Evolutionary conservation across 129 eudicot species (phyloP), one percentile per base, ranked within the genome.

Genomic region (Tagetes patula): DNA sequence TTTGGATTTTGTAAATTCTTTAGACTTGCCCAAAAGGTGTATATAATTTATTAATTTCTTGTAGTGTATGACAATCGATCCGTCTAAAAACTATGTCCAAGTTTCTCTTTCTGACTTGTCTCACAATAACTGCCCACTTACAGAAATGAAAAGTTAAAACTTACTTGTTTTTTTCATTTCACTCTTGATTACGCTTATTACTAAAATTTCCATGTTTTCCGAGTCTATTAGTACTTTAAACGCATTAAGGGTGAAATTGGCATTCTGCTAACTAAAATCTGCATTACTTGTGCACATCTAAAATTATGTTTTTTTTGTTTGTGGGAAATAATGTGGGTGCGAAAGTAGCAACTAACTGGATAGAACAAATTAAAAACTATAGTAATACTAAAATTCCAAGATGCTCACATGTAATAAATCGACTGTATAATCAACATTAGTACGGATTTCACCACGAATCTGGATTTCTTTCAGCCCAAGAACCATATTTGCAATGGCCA

Each of bases 401-500:
- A 68, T 69, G 43, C 96, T 85, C 75, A 95, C 99, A 74, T 95
- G 95, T 81, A 95, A 83, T 48, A 95, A 80, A 82, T 95, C 99
- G 49, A 95, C 85, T 59, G 99, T 90, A 77, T 95, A 95, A 87
- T 95, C 99, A 81, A 95, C 99, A 88, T 95, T 95, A 27, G 99
- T 95, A 37, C 95, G 99, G 54, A 90, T 95, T 81, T 95, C 99
- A 36, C 99, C 99, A 20, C 99, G 95, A 36, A 95, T 95, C 66
- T 95, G 99, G 71, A 95, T 85, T 87, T 95, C 99, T 78, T 95
- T 95, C 36, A 95, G 83, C 69, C 99, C 99, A 74, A 95, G 97
- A 78, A 95, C 97, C 99, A 95, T 95, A 77, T 95, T 95, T 53
- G 99, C 97, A 54, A 95, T 95, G 72, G 99, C 99, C 81, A 95